Evolutionary conservation across 23 red algal genomes (phyloP).

Genomic region (Gracilaria gracilis): DNA sequence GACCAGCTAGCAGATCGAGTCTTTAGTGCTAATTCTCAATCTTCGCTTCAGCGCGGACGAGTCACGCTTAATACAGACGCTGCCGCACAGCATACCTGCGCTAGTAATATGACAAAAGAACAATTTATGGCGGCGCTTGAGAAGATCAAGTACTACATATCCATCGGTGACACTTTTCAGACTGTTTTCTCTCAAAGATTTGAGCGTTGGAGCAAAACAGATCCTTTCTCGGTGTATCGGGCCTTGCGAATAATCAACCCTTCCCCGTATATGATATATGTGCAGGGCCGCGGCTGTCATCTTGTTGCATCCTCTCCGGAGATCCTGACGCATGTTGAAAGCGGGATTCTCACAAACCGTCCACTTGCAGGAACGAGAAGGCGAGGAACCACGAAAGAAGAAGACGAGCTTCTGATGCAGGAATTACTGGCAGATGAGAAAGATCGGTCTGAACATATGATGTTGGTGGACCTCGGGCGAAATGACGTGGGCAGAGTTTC

Average conservation of each 20-base stretch:
- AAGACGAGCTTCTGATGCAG: constrained; percentile 83
- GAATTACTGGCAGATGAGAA: constrained; percentile 94
- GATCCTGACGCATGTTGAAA: constrained; percentile 85
- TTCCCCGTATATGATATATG: constrained; percentile 99
- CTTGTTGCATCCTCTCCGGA: constrained; percentile 98
- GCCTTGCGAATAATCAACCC: constrained; percentile 98
- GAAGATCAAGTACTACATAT: constrained; percentile 84
- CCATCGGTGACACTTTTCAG: constrained; percentile 94
- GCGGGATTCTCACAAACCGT: constrained; percentile 89
- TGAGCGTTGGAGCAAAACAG: constrained; percentile 78
- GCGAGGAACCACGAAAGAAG: constrained; percentile 81
- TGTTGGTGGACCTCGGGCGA: constrained; percentile 99
- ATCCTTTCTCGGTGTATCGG: constrained; percentile 93
- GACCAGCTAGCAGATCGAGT: constrained; percentile 52
- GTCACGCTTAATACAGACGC: constrained; percentile 82
- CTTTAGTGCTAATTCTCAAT: constrained; percentile 22
- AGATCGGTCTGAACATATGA: constrained; percentile 95
- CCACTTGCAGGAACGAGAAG: constrained; percentile 95
- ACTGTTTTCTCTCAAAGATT: constrained; percentile 97
- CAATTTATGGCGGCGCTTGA: constrained; percentile 85
- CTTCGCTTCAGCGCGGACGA: constrained; percentile 47
- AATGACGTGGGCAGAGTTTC: constrained; percentile 96
- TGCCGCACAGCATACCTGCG: constrained; percentile 8
- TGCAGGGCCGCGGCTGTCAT: constrained; percentile 71
- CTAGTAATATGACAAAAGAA: constrained; percentile 97